Conservation (phyloP, 1,139 yeast genomes). For the Maudiozyma humilis region DNA sequence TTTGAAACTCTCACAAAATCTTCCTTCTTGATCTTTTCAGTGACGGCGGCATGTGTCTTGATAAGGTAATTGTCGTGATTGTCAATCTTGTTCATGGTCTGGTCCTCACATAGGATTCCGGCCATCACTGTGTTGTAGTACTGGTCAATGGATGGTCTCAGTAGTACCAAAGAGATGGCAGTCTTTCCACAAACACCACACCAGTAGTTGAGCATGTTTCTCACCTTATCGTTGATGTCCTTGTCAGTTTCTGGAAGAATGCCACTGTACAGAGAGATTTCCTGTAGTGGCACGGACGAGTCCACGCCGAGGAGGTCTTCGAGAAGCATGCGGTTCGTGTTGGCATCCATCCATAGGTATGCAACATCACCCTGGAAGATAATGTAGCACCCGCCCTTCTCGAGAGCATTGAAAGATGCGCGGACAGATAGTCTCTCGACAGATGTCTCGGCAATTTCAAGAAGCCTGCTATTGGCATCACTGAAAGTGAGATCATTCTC, state of each 20-base stretch:
- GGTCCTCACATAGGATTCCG: slow-evolving; percentile 67
- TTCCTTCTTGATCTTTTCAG: slow-evolving; percentile 42
- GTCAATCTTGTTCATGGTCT: slow-evolving; percentile 43
- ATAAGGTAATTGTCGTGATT: slow-evolving; percentile 55
- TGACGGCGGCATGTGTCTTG: slow-evolving; percentile 52
- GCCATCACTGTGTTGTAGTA: slow-evolving; percentile 28
- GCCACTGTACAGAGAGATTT: slow-evolving; percentile 29
- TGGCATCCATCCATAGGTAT: slow-evolving; percentile 62
- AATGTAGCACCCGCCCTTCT: slow-evolving; percentile 65
- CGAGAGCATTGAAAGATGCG: slow-evolving; percentile 18
- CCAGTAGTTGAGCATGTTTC: slow-evolving; percentile 44
- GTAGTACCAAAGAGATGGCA: slow-evolving; percentile 22
- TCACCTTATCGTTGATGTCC: slow-evolving; percentile 59
- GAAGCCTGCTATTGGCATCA: slow-evolving; percentile 40
- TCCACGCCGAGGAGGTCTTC: slow-evolving; percentile 69
- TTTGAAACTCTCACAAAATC: slow-evolving; percentile 22
- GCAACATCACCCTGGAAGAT: slow-evolving; percentile 61
- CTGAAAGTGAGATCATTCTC: slow-evolving; percentile 46
- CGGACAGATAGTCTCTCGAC: slow-evolving; percentile 37
- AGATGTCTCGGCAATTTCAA: slow-evolving; percentile 35
- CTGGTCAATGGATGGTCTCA: slow-evolving; percentile 29
- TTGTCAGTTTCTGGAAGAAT: slow-evolving; percentile 62
- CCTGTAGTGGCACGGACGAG: slow-evolving; percentile 43
- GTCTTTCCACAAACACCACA: slow-evolving; percentile 18
- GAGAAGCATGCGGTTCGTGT: slow-evolving; percentile 58